Evolutionary conservation across 2,329 filamentous ascomycete species (phyloP).

Genomic region (Ustulina deusta): DNA sequence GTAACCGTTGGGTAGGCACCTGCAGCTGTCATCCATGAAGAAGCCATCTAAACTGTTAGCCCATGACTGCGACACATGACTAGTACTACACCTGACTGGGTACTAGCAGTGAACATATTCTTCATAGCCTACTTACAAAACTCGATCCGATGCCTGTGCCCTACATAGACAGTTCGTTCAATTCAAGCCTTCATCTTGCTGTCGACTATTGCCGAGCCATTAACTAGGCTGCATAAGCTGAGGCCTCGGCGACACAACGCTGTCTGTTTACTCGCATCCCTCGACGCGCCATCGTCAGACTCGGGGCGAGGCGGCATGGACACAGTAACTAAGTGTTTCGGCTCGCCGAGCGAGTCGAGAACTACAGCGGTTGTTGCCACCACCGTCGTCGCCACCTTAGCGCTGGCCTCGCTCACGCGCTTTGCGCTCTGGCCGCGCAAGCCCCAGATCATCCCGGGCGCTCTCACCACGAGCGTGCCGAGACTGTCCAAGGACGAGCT

Average conservation of each 20-base stretch:
- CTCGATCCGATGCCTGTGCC: not conserved
- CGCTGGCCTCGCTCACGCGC: slow-evolving; percentile 53
- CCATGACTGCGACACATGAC: not conserved
- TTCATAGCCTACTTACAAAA: not conserved
- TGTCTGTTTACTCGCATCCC: slow-evolving; percentile 7
- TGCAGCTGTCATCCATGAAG: not conserved
- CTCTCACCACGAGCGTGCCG: slow-evolving; percentile 58
- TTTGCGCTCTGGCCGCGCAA: slow-evolving; percentile 57
- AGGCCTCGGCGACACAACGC: not conserved
- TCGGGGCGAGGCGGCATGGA: slow-evolving; percentile 47
- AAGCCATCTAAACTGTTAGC: not conserved
- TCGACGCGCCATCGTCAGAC: not conserved
- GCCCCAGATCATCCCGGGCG: slow-evolving; percentile 57
- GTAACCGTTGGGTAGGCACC: slow-evolving; percentile 3
- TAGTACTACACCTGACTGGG: not conserved
- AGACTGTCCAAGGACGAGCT: slow-evolving; percentile 54
- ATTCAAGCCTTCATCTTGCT: not conserved
- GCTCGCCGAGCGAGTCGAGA: slow-evolving; percentile 43
- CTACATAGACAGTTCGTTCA: not conserved
- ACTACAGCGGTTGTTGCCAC: slow-evolving; percentile 54
- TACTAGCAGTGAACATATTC: not conserved
- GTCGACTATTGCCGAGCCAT: not conserved
- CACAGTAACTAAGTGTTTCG: slow-evolving; percentile 43
- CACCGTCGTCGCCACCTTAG: slow-evolving; percentile 57
- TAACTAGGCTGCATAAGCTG: slow-evolving; percentile 3